phyloP scores from a whole-genome alignment of 2,329 filamentous ascomycete species.

The Penicillium sp. region DNA sequence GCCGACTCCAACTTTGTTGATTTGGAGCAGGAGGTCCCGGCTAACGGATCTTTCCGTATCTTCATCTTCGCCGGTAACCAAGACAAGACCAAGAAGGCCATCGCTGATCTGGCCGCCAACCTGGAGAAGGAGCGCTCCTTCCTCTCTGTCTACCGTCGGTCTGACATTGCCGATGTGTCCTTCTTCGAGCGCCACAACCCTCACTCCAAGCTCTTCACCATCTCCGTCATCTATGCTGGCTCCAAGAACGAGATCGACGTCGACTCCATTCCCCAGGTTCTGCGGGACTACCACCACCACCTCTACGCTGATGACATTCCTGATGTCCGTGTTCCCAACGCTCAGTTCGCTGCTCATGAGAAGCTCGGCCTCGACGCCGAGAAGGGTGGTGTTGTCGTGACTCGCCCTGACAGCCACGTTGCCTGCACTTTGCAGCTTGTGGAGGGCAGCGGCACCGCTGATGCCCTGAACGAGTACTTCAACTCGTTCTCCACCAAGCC shows the following conservation, averaged over 20 bases:
- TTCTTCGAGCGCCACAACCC: conserved; percentile 84
- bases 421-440: conserved; percentile 71
- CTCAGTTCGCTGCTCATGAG: conserved; percentile 73
- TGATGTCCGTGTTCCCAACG: conserved; percentile 68
- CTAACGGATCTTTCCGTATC: conserved; percentile 84
- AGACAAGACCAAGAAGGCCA: conserved; percentile 58
- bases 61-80: conserved; percentile 81
- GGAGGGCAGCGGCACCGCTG: conserved; percentile 75
- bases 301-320: conserved; percentile 83
- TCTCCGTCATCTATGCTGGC: conserved; percentile 73
- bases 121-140: conserved; percentile 70
- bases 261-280: conserved; percentile 65
- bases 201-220: conserved; percentile 77
- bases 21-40: conserved; percentile 82
- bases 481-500: conserved; percentile 66
- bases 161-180: conserved; percentile 62
- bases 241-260: conserved; percentile 72
- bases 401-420: conserved; percentile 85
- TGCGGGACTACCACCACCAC: conserved; percentile 76
- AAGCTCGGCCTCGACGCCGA: conserved; percentile 81
- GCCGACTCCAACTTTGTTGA: conserved; percentile 88
- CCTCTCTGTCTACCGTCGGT: conserved; percentile 64
- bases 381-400: conserved; percentile 75
- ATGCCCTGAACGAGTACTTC: conserved; percentile 83
- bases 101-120: conserved; percentile 68